These are phyloP conservation scores for Strobilomyces confusus DNA, from an alignment of 768 basidiomycete species.

Conservation along the genomic window DNA sequence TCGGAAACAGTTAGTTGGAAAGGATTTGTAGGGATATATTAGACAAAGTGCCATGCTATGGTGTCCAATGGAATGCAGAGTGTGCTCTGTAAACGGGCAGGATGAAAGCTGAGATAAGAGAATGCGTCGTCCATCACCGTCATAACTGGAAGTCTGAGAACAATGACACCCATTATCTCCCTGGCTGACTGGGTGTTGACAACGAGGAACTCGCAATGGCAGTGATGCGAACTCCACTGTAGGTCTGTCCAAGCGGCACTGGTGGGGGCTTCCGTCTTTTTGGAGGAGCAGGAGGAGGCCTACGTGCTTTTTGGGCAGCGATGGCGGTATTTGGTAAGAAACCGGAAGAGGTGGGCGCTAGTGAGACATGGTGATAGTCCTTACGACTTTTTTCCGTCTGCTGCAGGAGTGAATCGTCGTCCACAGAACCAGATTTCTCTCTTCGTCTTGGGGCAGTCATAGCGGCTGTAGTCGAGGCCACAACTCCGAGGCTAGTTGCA, in stretches of 20 bases:
- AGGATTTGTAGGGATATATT: constrained; percentile 15
- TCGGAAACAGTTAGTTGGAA: constrained; percentile 6
- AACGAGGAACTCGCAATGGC: constrained; percentile 46
- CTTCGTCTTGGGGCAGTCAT: constrained; percentile 15
- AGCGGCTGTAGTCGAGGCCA: constrained; percentile 22
- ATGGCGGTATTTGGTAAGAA: constrained; percentile 14
- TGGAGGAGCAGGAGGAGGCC: constrained; percentile 65
- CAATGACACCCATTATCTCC: constrained; percentile 11
- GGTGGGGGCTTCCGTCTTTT: constrained; percentile 72
- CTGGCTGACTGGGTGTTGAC: constrained; percentile 16
- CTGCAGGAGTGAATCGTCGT: constrained; percentile 22
- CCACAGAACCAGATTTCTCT: constrained; percentile 27
- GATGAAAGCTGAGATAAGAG: constrained; percentile 7
- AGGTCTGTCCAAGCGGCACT: constrained; percentile 49
- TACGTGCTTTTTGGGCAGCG: constrained; percentile 31
- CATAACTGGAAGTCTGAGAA: constrained; percentile 2
- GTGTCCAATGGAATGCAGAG: constrained; percentile 22
- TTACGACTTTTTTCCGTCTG: constrained; percentile 16
- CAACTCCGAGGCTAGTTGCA: constrained; percentile 26
- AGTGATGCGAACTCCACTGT: constrained; percentile 54
- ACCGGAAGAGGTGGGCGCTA: constrained; percentile 19
- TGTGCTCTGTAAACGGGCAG: constrained; percentile 15
- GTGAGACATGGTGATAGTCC: constrained; percentile 11
- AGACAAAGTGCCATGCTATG: constrained; percentile 15
- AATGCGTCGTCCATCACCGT: constrained; percentile 5